Evolutionary conservation across 208 protist species (phyloP).

Genomic region (Leptomonas pyrrhocoris): DNA sequence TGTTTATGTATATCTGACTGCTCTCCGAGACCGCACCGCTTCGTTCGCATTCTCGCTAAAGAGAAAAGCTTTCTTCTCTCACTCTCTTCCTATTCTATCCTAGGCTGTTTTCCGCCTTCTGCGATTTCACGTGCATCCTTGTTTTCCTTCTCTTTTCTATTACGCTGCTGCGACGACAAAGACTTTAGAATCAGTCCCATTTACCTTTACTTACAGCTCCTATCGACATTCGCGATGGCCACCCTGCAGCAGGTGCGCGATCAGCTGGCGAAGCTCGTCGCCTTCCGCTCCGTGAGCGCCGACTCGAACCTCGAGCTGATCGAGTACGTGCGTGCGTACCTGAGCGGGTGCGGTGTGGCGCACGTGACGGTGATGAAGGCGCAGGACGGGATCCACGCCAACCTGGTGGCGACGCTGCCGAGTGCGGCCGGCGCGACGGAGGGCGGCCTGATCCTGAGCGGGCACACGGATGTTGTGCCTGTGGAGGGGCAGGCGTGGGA

Average conservation of each 20-base stretch:
- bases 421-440: slow-evolving; percentile 46
- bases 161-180: no score
- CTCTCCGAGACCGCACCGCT: no score
- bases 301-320: slow-evolving; percentile 57
- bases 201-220: background rate
- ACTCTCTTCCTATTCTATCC: no score
- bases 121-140: no score
- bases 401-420: slow-evolving; percentile 65
- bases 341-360: slow-evolving; percentile 38
- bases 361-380: slow-evolving; percentile 37
- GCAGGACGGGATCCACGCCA: slow-evolving; percentile 57
- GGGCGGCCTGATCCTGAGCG: slow-evolving; percentile 70
- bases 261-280: slow-evolving; percentile 63
- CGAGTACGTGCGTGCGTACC: slow-evolving; percentile 40
- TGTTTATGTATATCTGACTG: no score
- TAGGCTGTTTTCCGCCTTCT: no score
- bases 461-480: slow-evolving; percentile 78
- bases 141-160: background rate
- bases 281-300: slow-evolving; percentile 63
- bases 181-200: background rate
- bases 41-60: no score
- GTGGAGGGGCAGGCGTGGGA: slow-evolving; percentile 74
- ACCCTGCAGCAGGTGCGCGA: slow-evolving; percentile 28
- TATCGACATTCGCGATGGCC: slow-evolving; percentile 32
- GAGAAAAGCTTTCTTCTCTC: no score